These are phyloP conservation scores for Dothistroma septosporum DNA, from an alignment of 2,329 filamentous ascomycete species.

Conservation along the genomic window DNA sequence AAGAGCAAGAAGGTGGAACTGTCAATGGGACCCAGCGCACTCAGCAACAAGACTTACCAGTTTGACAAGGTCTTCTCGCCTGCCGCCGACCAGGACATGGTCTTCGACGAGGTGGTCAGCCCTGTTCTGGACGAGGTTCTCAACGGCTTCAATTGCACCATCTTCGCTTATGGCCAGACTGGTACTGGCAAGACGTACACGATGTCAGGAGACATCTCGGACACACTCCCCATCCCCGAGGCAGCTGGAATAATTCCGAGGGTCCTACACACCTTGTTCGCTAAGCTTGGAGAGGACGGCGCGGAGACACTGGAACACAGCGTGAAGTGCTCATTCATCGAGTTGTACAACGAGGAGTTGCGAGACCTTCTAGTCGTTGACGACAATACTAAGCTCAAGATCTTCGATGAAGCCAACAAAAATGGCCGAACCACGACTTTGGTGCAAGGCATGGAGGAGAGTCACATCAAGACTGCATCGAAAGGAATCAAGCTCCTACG, in stretches of 20 bases:
- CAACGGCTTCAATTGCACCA: constrained; percentile 92
- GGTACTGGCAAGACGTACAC: constrained; percentile 99
- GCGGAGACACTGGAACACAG: constrained; percentile 69
- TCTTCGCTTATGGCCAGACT: constrained; percentile 97
- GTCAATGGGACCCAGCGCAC: constrained; percentile 84
- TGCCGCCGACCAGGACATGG: constrained; percentile 86
- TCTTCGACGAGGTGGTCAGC: constrained; percentile 92
- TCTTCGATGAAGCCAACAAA: constrained; percentile 84
- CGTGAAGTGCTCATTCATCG: constrained; percentile 97
- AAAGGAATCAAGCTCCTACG: constrained; percentile 87
- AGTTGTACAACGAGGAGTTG: constrained; percentile 96
- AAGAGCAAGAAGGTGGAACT: constrained; percentile 80
- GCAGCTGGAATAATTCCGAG: constrained; percentile 93
- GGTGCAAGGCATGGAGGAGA: constrained; percentile 97
- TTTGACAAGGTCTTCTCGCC: constrained; percentile 97
- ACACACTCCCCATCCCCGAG: constrained; percentile 84
- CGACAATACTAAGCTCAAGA: constrained; percentile 82
- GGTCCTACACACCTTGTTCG: constrained; percentile 80
- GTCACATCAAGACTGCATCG: constrained; percentile 77
- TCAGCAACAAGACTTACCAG: constrained; percentile 93
- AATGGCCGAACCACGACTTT: constrained; percentile 81
- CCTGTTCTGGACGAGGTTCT: constrained; percentile 95
- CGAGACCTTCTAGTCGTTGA: constrained; percentile 82
- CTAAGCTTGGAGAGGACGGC: constrained; percentile 68
- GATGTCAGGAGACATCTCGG: constrained; percentile 96